Conservation (phyloP, 345 rosid species). For the Rubroshorea leprosula region DNA sequence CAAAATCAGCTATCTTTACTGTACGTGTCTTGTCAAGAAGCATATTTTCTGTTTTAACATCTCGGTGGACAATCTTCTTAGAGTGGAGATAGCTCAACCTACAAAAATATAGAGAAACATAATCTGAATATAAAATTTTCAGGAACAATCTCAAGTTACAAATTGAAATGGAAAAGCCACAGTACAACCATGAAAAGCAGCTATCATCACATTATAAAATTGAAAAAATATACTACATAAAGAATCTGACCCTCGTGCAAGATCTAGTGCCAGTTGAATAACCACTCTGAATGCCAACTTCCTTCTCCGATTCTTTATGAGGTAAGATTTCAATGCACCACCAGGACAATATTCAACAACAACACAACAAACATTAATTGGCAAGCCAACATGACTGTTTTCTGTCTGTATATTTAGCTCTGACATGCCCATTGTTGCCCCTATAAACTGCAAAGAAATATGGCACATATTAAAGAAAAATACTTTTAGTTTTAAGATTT, state of each 20-base stretch:
- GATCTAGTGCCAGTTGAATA: slow-evolving; percentile 82
- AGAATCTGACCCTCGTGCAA: slow-evolving; percentile 82
- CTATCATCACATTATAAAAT: not conserved
- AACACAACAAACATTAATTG: slow-evolving; percentile 84
- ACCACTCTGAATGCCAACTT: slow-evolving; percentile 94
- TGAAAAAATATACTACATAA: not conserved
- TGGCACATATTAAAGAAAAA: slow-evolving; percentile 4
- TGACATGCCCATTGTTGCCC: slow-evolving; percentile 88
- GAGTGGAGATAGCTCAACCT: slow-evolving; percentile 94
- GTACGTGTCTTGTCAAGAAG: slow-evolving; percentile 81
- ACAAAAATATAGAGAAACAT: slow-evolving; percentile 6
- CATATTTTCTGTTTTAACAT: slow-evolving; percentile 99
- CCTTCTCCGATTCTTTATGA: slow-evolving; percentile 83
- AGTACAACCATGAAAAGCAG: not conserved
- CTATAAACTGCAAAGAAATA: slow-evolving; percentile 59
- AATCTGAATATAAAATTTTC: not conserved
- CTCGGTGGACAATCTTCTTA: slow-evolving; percentile 91
- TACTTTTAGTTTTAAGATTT: too few relatives aligned
- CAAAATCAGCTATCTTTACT: slow-evolving; percentile 91
- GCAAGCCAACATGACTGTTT: slow-evolving; percentile 77
- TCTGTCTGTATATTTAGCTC: slow-evolving; percentile 75
- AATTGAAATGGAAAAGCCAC: not conserved
- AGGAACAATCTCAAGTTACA: slow-evolving; percentile 11
- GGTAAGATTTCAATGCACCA: slow-evolving; percentile 80
- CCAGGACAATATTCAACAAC: slow-evolving; percentile 95